Base-by-base conservation (phyloP, 148 eudicot genomes). In the Fagopyrum esculentum region DNA sequence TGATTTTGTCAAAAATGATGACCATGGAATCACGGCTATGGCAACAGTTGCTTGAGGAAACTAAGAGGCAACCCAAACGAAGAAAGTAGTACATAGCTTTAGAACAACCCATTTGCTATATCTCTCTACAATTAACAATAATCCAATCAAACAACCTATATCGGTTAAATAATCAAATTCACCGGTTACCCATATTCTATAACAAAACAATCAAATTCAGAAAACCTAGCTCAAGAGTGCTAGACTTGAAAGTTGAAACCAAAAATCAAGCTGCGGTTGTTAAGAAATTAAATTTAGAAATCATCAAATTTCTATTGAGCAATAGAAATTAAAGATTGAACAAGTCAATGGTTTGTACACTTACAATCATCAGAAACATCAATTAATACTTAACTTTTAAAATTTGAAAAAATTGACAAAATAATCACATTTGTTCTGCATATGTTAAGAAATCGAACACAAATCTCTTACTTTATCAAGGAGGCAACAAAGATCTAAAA, bases 91-190 rank as follows among this genome's bases (percentile, higher is more conserved):
- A 80, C 59, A 64, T 59, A 55, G 79, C 76, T 72, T 71, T 79
- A 19, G 22, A 78, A 45, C 76, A 73, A 49, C 81, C 86, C 98
- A 93, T 93, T 46, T 45, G 29, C 76, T 78, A 68, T 83, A 75
- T n/a, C n/a, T 72, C 71, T 82, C 77, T 78, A 63, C 77, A 72
- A 76, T 64, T 40, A 64, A 12, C 46, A 35, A 45, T 30, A 35
- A 45, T 75, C 80, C 2, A 79, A 81, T 78, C 79, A 52, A 51
- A 71, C 72, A 19, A 47, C 40, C 56, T 66, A 35, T 57, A 77
- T 44, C 43, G 73, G 50, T 68, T 16, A 48, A 17, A 7, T 22
- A n/a, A 50, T 43, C 59, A 71, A 46, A 3, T 22, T 71, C 54
- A 43, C 13, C 4, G 48, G 29, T 47, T 6, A 48, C 43, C 29